A percentile compares a stretch with the other conserved stretches of the same genome.
phyloP scores from a whole-genome alignment of 2,329 filamentous ascomycete genomes.

The Fusarium dlaminii region DNA sequence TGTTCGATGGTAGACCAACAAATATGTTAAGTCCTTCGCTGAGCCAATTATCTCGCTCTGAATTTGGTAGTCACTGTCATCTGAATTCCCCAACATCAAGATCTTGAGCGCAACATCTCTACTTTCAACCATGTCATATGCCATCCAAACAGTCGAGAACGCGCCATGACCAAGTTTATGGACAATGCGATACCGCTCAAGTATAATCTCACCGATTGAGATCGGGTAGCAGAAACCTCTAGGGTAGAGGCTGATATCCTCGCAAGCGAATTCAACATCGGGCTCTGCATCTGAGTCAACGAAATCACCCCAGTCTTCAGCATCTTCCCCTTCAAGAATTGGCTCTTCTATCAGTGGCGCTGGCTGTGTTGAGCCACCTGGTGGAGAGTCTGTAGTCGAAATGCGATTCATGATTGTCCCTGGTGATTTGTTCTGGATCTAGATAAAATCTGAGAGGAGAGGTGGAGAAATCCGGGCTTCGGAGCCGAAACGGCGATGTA shows the following conservation, averaged over 20 bases:
- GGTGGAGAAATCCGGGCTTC: neutral
- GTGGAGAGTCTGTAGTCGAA: neutral
- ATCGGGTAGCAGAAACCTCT: neutral
- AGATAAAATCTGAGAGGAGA: neutral
- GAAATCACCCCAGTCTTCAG: neutral
- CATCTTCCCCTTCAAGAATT: rapidly evolving
- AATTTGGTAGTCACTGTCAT: rapidly evolving
- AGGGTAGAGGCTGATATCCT: neutral
- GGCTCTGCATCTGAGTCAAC: neutral
- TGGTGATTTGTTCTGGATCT: rapidly evolving
- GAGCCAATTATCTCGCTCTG: rapidly evolving
- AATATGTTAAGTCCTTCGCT: rapidly evolving
- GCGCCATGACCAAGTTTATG: neutral
- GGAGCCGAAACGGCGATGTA: neutral
- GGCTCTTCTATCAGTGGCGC: rapidly evolving
- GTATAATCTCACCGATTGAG: rapidly evolving
- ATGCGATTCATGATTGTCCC: rapidly evolving
- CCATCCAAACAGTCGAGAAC: neutral
- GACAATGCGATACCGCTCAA: neutral
- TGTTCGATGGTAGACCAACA: rapidly evolving
- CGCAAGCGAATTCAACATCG: neutral
- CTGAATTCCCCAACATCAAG: neutral
- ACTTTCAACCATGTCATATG: rapidly evolving
- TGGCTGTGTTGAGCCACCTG: rapidly evolving
- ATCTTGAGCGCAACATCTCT: neutral